phyloP scores from a whole-genome alignment of 768 basidiomycete species.

The Lanmaoa rubissima region DNA sequence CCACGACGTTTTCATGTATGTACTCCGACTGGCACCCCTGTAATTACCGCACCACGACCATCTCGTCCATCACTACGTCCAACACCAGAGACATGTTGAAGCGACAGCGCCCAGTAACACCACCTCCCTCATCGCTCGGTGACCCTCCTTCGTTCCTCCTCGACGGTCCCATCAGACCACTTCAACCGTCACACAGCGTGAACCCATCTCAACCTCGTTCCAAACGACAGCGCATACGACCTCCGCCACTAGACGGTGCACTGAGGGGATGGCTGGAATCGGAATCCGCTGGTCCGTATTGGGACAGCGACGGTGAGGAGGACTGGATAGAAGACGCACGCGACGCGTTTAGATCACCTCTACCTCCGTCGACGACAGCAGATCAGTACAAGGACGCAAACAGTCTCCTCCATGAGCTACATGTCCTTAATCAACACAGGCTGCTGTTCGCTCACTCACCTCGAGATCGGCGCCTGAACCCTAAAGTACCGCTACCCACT shows the following conservation, averaged over 20 bases:
- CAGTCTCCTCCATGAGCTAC: slow-evolving; percentile 65
- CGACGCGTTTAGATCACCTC: slow-evolving; percentile 30
- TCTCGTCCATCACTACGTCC: slow-evolving; percentile 1
- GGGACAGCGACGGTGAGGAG: slow-evolving; percentile 31
- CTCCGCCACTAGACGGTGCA: slow-evolving; percentile 53
- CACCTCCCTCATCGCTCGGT: slow-evolving; percentile 36
- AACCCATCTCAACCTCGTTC: slow-evolving; percentile 28
- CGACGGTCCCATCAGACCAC: slow-evolving; percentile 9
- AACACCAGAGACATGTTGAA: slow-evolving; percentile 46
- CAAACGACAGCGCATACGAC: slow-evolving; percentile 55
- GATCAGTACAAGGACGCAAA: slow-evolving; percentile 61
- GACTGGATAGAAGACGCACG: slow-evolving; percentile 35
- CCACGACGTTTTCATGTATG: slow-evolving; percentile 11
- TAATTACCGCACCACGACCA: slow-evolving; percentile 6
- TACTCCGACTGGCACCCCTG: slow-evolving; percentile 22
- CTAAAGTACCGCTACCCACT: not conserved
- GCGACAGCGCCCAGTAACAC: slow-evolving; percentile 48
- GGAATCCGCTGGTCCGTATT: slow-evolving; percentile 6
- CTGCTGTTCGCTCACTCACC: slow-evolving; percentile 37
- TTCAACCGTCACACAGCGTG: slow-evolving; percentile 7
- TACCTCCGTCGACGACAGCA: slow-evolving; percentile 9
- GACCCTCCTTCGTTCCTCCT: slow-evolving; percentile 23
- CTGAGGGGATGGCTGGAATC: slow-evolving; percentile 43
- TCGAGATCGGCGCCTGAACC: slow-evolving; percentile 10
- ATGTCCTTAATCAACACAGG: slow-evolving; percentile 65